Base-by-base conservation (phyloP, 2,329 filamentous ascomycete genomes). In the Botrytis sinoallii region DNA sequence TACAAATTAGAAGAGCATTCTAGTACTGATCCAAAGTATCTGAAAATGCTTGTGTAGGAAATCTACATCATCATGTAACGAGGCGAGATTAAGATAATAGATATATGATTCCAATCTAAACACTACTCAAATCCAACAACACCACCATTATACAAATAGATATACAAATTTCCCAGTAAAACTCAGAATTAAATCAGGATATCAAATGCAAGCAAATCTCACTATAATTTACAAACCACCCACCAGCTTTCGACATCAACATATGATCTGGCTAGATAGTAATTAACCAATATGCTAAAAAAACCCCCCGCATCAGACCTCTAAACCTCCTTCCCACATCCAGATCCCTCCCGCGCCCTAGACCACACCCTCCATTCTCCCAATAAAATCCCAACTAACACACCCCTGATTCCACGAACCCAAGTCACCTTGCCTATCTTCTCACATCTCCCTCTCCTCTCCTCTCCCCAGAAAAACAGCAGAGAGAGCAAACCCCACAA, bases 261-360 rank as follows among this genome's bases (percentile, higher is more conserved):
- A 25, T 40, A 3, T 8, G 18, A 46, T 68, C 42, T 22, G 40
- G 16, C 40, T 14, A 42, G 40, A 12, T 40, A 40, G 10, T 10
- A 14, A 42, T 12, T 42, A 42, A 63, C 42, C 44, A 22, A 69
- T 14, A 14, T 16, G 60, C 6, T 35, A 78, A 76, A 76, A 46
- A 76, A 52, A 76, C 72, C 18, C n/a, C 74, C 78, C 7, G 66
- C 76, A 70, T 59, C 74, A 52, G 76, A 78, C 48, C 48, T 7
- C 25, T 12, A 18, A 44, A 14, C 20, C 12, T 12, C 10, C 7
- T 16, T 52, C 25, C 32, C 32, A 32, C 32, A 32, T 32, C 32
- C 32, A 32, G 4, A 32, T 32, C 32, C 32, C 32, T 32, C 32
- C 32, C 32, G 32, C 32, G 32, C 32, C 32, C 32, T 32, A 4